These are phyloP conservation scores for Leishmania aethiopica DNA, from an alignment of 208 protist species.

Conservation along the genomic window DNA sequence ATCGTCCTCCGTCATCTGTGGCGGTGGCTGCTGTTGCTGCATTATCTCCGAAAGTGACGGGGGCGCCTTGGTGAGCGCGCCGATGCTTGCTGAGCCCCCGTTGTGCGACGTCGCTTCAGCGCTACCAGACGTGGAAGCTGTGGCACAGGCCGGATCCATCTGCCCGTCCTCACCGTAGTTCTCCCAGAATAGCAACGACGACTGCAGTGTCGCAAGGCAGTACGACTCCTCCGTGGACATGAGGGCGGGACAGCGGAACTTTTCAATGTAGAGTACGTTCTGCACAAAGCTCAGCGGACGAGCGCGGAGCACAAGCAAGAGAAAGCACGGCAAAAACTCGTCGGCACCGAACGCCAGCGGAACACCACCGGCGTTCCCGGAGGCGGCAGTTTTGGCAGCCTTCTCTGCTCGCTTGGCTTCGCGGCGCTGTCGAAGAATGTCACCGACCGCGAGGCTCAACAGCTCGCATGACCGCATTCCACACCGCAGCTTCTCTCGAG, in stretches of 20 bases:
- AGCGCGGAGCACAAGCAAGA: conserved; percentile 76
- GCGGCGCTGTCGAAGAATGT: conserved; percentile 42
- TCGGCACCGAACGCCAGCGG: conserved; percentile 68
- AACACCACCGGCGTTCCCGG: background rate
- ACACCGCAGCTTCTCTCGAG: conserved; percentile 78
- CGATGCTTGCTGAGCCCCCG: background rate
- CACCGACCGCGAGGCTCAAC: conserved; percentile 50
- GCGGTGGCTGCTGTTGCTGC: background rate
- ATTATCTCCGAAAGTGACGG: background rate
- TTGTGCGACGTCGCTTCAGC: background rate
- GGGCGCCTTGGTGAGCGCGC: background rate
- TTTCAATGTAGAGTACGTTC: conserved; percentile 75
- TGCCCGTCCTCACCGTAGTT: conserved; percentile 43
- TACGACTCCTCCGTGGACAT: conserved; percentile 71
- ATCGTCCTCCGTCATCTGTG: conserved; percentile 38
- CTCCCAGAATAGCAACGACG: conserved; percentile 67
- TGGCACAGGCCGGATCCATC: conserved; percentile 5
- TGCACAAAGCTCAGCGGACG: conserved; percentile 67
- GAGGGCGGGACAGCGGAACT: conserved; percentile 44
- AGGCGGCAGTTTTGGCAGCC: background rate
- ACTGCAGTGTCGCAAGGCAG: conserved; percentile 71
- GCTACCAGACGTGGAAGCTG: no score
- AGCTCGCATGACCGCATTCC: conserved; percentile 65
- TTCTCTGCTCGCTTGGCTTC: conserved; percentile 1
- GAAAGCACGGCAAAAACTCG: conserved; percentile 84